phyloP scores from a whole-genome alignment of 2,329 filamentous ascomycete species.

The Aspergillus persii region DNA sequence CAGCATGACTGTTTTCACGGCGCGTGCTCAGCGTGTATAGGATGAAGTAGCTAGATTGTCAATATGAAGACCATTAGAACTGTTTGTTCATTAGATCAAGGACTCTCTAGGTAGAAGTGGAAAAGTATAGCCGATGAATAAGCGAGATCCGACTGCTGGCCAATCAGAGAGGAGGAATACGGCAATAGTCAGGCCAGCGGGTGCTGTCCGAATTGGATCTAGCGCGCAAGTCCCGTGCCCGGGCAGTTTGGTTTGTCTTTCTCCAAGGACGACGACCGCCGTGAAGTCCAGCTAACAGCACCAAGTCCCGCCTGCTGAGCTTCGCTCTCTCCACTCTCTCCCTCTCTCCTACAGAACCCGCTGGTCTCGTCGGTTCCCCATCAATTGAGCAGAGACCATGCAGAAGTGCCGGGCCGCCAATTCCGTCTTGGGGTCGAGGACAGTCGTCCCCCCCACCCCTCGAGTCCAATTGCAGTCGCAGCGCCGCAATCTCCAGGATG shows the following conservation, averaged over 20 bases:
- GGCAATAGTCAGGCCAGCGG: constrained; percentile 24
- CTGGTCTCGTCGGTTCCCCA: constrained; percentile 26
- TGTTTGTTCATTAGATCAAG: no score
- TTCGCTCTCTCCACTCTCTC: constrained; percentile 25
- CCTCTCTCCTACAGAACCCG: constrained; percentile 22
- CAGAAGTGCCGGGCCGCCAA: constrained; percentile 46
- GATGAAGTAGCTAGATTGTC: not conserved
- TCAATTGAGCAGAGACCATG: constrained; percentile 39
- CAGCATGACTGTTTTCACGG: constrained; percentile 31
- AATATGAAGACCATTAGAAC: not conserved
- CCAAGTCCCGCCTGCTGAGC: constrained; percentile 27
- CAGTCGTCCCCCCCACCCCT: constrained; percentile 33
- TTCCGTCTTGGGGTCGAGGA: constrained; percentile 40
- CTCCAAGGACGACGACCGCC: constrained; percentile 21
- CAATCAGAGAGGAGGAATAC: constrained; percentile 15
- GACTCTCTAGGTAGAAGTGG: not conserved
- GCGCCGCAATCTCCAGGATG: constrained; percentile 66
- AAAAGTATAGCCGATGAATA: not conserved
- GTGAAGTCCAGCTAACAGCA: constrained; percentile 17
- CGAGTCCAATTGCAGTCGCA: constrained; percentile 42
- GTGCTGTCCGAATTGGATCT: constrained; percentile 29
- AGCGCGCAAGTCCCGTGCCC: constrained; percentile 33
- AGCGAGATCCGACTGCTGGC: not conserved
- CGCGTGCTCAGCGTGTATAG: constrained; percentile 27
- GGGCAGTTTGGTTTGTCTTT: constrained; percentile 17